Conservation (phyloP, 495 filamentous ascomycete species). For the Hypoxylon fragiforme region DNA sequence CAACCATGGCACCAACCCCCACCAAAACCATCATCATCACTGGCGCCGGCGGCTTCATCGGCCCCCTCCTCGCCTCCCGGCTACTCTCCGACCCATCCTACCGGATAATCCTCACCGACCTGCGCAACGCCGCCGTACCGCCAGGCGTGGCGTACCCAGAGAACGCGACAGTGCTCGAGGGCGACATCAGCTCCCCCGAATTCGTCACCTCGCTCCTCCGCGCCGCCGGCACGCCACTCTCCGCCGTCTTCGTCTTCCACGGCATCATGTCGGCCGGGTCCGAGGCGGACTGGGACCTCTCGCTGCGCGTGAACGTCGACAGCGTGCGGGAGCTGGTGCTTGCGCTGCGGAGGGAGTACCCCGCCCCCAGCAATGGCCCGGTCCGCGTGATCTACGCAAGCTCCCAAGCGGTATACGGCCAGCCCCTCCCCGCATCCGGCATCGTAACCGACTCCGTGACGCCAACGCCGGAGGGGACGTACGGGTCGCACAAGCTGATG, state of each 20-base stretch:
- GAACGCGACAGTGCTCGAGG: constrained; percentile 57
- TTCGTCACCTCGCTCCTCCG: constrained; percentile 54
- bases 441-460: constrained; percentile 49
- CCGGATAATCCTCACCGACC: constrained; percentile 66
- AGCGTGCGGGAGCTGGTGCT: constrained; percentile 67
- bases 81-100: constrained; percentile 62
- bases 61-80: constrained; percentile 64
- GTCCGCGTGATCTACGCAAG: constrained; percentile 65
- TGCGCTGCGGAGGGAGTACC: constrained; percentile 60
- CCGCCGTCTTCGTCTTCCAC: constrained; percentile 76
- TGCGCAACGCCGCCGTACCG: constrained; percentile 61
- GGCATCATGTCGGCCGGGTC: constrained; percentile 83
- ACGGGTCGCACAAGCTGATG: constrained; percentile 80
- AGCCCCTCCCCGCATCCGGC: constrained; percentile 38
- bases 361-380: constrained; percentile 58
- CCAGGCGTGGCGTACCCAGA: constrained; percentile 53
- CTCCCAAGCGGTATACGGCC: constrained; percentile 48
- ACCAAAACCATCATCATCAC: constrained; percentile 74
- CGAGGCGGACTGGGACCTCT: constrained; percentile 75
- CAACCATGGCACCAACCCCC: constrained; percentile 27
- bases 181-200: constrained; percentile 62
- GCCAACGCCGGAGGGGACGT: constrained; percentile 69
- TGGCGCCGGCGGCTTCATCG: constrained; percentile 71
- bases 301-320: constrained; percentile 74
- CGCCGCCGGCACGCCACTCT: constrained; percentile 50